These are phyloP conservation scores for Diutina siamensis DNA, from an alignment of 1,139 yeast species.

Conservation along the genomic window DNA sequence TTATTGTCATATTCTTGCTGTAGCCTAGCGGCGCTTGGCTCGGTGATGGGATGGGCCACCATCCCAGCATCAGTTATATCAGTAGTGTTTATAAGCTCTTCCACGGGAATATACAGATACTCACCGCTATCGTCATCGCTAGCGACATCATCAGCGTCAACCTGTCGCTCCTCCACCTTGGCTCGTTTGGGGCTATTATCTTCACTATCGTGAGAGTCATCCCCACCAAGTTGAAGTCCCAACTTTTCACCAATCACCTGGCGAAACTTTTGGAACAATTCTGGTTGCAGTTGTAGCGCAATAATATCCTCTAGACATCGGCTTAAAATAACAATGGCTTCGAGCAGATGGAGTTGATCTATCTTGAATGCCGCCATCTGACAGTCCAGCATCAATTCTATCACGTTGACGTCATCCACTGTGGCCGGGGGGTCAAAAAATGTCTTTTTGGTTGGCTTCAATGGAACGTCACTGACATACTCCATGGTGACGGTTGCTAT, in stretches of 20 bases:
- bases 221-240: constrained; percentile 12
- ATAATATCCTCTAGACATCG: constrained; percentile 24
- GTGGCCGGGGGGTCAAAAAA: constrained; percentile 32
- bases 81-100: constrained; percentile 13
- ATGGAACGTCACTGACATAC: constrained; percentile 23
- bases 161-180: background rate
- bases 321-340: constrained; percentile 24
- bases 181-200: background rate
- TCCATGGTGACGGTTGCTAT: background rate
- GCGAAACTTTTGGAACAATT: constrained; percentile 18
- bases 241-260: constrained; percentile 17
- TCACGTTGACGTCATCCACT: constrained; percentile 24
- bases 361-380: constrained; percentile 20
- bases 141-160: background rate
- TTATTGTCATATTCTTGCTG: constrained; percentile 12
- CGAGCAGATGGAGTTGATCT: constrained; percentile 25
- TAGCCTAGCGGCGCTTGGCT: constrained; percentile 10
- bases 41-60: constrained; percentile 13
- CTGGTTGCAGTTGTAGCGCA: constrained; percentile 18
- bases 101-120: constrained; percentile 16
- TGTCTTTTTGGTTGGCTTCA: constrained; percentile 29
- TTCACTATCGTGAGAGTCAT: background rate
- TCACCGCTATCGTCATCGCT: background rate
- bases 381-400: constrained; percentile 26
- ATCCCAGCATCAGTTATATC: constrained; percentile 9